Conservation (phyloP, 129 eudicot species). For the Sambucus nigra region DNA sequence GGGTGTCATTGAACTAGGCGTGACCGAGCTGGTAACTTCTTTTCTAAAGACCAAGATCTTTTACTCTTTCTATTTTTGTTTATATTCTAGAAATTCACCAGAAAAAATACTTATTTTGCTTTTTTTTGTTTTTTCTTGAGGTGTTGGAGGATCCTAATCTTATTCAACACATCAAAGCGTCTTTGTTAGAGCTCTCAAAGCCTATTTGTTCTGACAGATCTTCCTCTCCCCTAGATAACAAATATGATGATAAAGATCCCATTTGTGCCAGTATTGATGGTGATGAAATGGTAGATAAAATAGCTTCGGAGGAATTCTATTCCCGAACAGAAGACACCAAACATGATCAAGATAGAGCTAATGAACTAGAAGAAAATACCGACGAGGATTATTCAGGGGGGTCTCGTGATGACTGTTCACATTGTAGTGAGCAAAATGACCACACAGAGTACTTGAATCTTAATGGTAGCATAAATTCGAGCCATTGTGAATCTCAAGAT, state of each 20-base stretch:
- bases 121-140: not conserved
- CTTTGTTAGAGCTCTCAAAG: constrained; percentile 2
- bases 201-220: not conserved
- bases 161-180: constrained; percentile 2
- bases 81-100: not conserved
- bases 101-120: not conserved
- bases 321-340: not conserved
- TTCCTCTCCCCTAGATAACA: not conserved
- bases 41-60: not conserved
- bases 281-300: not conserved
- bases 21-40: not conserved
- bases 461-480: not conserved
- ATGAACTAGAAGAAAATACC: not conserved
- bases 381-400: not conserved
- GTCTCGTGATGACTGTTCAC: not conserved
- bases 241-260: constrained; percentile 1
- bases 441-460: not conserved
- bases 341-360: not conserved
- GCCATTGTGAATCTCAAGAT: not conserved
- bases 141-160: constrained; percentile 1
- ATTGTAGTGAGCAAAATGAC: not conserved
- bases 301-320: not conserved
- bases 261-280: not conserved
- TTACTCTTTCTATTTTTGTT: not conserved
- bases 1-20: not conserved